Evolutionary conservation across 75 land plant genomes (phyloP), one percentile per base, ranked within the genome.

Genomic region (Pinus taeda): DNA sequence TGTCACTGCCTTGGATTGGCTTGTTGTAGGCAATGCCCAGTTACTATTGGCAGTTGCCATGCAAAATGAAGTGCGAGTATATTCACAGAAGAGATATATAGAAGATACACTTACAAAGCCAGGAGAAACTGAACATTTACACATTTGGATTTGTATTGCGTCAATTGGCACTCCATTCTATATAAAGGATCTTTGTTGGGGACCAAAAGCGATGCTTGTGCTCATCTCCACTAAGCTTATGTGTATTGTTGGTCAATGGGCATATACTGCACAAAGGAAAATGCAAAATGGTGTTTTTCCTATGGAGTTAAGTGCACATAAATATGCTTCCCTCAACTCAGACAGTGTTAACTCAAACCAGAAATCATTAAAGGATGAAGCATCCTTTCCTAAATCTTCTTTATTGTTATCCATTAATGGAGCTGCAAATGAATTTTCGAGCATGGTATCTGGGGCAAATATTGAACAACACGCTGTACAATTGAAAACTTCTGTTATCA

Each of bases 11-110:
- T 55, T 97, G 70, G 81, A 82, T 71, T 94, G 95, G 98, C 70
- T 90, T 71, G 58, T 83, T 59, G 33, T 81, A 29, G 97, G 94
- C 65, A 92, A 85, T 86, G 99, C 98, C 20, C 77, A 77, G 67
- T 74, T 76, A 39, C 29, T 97, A 14, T 86, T 96, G 76, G 97
- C 89, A 26, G 81, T 97, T 74, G 88, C 90, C 64, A 42, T 84
- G 73, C 57, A 59, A 55, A 87, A 84, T 75, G 82, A 86, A 33
- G 29, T 91, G 63, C 82, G 64, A 17, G 75, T 97, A 37, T 97
- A 89, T 82, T 77, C 89, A 0, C 86, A 83, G 69, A 84, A 69
- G 78, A 84, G 87, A 30, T 72, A 26, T 77, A 61, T 78, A 67
- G 71, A 67, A 67, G 77, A 70, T 57, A 71, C 37, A 64, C 57